phyloP scores from a whole-genome alignment of 192 early-diverging fungal genomes.

The Rhizoclosmatium globosum region DNA sequence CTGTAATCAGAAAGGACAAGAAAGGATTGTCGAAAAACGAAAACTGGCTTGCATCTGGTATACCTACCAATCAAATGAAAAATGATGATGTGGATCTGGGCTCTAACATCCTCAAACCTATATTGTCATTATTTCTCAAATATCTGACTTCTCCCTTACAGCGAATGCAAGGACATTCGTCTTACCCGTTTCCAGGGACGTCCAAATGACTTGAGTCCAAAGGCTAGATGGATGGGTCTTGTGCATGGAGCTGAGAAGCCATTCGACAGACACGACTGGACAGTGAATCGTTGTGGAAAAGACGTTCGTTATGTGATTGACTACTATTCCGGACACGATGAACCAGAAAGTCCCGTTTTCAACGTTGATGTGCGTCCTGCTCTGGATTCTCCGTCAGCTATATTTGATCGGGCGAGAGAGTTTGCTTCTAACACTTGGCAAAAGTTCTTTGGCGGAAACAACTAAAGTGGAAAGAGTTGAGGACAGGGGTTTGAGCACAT shows the following conservation, averaged over 20 bases:
- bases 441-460: slow-evolving; percentile 36
- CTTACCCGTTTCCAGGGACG: slow-evolving; percentile 77
- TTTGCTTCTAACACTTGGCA: slow-evolving; percentile 38
- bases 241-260: slow-evolving; percentile 81
- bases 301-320: slow-evolving; percentile 90
- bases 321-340: slow-evolving; percentile 80
- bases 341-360: slow-evolving; percentile 82
- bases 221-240: slow-evolving; percentile 66
- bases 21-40: no score
- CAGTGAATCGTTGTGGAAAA: slow-evolving; percentile 89
- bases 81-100: background rate
- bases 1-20: no score
- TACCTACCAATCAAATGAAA: background rate
- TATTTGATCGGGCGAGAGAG: slow-evolving; percentile 50
- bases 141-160: slow-evolving; percentile 22
- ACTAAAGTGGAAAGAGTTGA: no score
- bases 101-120: background rate
- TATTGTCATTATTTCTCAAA: background rate
- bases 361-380: slow-evolving; percentile 95
- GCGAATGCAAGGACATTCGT: slow-evolving; percentile 71
- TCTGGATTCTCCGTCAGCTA: slow-evolving; percentile 73
- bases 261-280: slow-evolving; percentile 96
- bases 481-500: no score
- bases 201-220: slow-evolving; percentile 76
- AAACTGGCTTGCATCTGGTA: no score